A percentile compares a stretch with the other conserved stretches of the same genome.
Evolutionary conservation across 129 eudicot genomes (phyloP).

Genomic region (Artemisia argyi): DNA sequence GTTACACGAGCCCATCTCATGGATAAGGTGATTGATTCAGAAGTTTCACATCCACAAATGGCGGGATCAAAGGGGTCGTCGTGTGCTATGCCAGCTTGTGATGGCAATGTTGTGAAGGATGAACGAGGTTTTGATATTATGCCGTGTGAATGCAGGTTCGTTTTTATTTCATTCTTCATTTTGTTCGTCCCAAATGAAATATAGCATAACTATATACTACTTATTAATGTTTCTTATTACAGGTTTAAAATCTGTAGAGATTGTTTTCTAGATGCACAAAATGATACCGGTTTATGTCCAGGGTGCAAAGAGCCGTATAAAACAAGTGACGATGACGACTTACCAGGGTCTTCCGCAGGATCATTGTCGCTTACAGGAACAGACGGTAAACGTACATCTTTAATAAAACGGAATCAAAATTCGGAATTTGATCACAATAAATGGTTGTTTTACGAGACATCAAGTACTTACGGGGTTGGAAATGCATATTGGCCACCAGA

Average conservation of each 20-base stretch:
- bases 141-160: constrained; percentile 88
- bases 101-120: constrained; percentile 74
- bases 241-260: constrained; percentile 91
- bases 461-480: constrained; percentile 89
- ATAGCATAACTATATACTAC: too few relatives aligned
- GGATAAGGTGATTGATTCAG: constrained; percentile 83
- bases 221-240: constrained; percentile 1
- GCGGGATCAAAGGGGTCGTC: constrained; percentile 69
- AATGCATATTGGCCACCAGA: constrained; percentile 90
- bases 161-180: background rate
- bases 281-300: constrained; percentile 67
- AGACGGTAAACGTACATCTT: constrained; percentile 40
- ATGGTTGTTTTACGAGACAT: constrained; percentile 73
- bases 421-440: constrained; percentile 88
- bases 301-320: constrained; percentile 87
- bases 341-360: constrained; percentile 28
- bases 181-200: too few relatives aligned
- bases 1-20: constrained; percentile 91
- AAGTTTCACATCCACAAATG: constrained; percentile 71
- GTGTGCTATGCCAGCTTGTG: constrained; percentile 81
- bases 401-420: constrained; percentile 64
- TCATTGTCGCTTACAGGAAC: constrained; percentile 62
- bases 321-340: constrained; percentile 54
- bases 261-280: constrained; percentile 82
- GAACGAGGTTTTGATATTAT: constrained; percentile 68